Conservation (phyloP, 352 stramenopile genomes). For the Aphanomyces invadans region DNA sequence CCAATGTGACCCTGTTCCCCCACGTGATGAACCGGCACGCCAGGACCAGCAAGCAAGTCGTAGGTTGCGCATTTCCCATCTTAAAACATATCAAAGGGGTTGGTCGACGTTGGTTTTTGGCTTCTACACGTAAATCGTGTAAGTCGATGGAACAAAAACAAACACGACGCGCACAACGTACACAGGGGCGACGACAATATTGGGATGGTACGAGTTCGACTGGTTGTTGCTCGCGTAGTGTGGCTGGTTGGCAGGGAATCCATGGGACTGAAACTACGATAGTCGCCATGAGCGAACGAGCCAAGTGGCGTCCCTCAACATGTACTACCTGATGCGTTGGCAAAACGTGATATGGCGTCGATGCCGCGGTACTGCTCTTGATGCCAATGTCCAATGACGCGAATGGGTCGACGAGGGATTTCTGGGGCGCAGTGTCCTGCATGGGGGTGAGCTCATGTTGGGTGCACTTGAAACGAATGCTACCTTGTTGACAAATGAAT, state of each 20-base stretch:
- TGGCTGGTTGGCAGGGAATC: not conserved
- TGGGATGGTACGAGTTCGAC: not conserved
- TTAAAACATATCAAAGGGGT: constrained; percentile 26
- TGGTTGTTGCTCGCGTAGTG: not conserved
- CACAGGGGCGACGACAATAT: not conserved
- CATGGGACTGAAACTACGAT: not conserved
- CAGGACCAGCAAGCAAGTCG: no score
- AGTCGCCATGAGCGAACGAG: not conserved
- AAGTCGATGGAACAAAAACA: not conserved
- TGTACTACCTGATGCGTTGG: no score
- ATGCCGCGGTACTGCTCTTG: not conserved
- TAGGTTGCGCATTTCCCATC: not conserved
- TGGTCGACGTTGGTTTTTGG: constrained; percentile 13
- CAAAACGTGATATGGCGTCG: not conserved
- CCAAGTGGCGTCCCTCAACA: no score
- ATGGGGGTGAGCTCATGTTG: not conserved
- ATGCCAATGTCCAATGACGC: constrained; percentile 25
- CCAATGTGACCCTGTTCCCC: no score
- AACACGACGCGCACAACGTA: not conserved
- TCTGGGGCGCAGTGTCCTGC: no score
- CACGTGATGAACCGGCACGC: no score
- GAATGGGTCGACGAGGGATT: constrained; percentile 17
- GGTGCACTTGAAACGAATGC: not conserved
- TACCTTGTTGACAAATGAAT: not conserved
- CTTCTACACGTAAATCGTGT: not conserved